Evolutionary conservation across 768 basidiomycete genomes (phyloP).

Genomic region (Erythrobasidium yunnanense): DNA sequence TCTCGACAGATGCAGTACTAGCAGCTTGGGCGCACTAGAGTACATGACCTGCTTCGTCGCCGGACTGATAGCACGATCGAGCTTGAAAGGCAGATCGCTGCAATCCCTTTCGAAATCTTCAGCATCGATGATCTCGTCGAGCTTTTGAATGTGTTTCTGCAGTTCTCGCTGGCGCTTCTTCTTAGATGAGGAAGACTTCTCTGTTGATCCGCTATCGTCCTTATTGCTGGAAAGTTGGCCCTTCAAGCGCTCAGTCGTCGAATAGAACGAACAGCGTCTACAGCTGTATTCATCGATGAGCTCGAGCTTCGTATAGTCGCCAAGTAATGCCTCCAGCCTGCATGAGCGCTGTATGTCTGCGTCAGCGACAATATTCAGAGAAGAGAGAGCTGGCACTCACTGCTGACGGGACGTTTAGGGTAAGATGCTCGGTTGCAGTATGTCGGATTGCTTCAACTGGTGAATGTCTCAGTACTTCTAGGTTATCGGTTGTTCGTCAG

Average conservation of each 20-base stretch:
- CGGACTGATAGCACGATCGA: slow-evolving; percentile 66
- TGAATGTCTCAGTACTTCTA: slow-evolving; percentile 53
- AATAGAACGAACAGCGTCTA: slow-evolving; percentile 73
- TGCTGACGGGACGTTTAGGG: slow-evolving; percentile 28
- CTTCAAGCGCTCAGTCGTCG: slow-evolving; percentile 58
- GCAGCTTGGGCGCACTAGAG: slow-evolving; percentile 75
- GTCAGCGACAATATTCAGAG: neutral
- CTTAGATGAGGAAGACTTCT: slow-evolving; percentile 55
- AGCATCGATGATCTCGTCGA: slow-evolving; percentile 58
- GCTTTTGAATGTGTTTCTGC: slow-evolving; percentile 52
- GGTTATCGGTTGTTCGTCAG: slow-evolving; percentile 62
- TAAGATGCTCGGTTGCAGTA: slow-evolving; percentile 3
- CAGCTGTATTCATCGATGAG: slow-evolving; percentile 75
- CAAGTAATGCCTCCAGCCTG: slow-evolving; percentile 67
- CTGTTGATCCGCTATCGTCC: slow-evolving; percentile 29
- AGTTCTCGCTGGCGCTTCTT: slow-evolving; percentile 66
- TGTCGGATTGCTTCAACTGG: slow-evolving; percentile 24
- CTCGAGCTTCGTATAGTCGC: slow-evolving; percentile 80
- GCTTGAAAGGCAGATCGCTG: slow-evolving; percentile 53
- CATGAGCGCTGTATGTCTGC: slow-evolving; percentile 49
- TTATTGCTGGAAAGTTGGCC: slow-evolving; percentile 49
- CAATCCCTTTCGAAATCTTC: slow-evolving; percentile 74
- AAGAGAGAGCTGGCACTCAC: slow-evolving; percentile 16
- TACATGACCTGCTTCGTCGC: slow-evolving; percentile 88
- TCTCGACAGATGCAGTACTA: slow-evolving; percentile 82